These are phyloP conservation scores for Umbelopsis sp. DNA, from an alignment of 192 early-diverging fungal species.

Conservation along the genomic window DNA sequence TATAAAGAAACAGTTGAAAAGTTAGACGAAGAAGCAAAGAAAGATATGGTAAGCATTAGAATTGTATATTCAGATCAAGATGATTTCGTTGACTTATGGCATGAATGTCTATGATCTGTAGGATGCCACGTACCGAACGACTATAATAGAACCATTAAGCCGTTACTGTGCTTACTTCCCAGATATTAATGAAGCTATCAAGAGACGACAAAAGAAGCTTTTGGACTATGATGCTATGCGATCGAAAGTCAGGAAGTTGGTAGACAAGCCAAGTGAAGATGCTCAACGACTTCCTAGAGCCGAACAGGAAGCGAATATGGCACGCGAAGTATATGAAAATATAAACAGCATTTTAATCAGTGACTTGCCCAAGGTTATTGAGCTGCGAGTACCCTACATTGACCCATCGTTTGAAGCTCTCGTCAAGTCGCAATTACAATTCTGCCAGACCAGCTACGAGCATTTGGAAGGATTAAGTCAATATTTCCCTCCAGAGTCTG, in stretches of 20 bases:
- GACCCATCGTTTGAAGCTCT: slow-evolving; percentile 97
- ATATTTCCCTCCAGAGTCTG: slow-evolving; percentile 61
- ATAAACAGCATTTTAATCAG: slow-evolving; percentile 80
- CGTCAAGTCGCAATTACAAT: slow-evolving; percentile 90
- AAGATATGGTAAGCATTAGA: slow-evolving; percentile 70
- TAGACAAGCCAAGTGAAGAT: slow-evolving; percentile 82
- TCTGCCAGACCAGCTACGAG: slow-evolving; percentile 81
- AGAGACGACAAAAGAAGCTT: slow-evolving; percentile 84
- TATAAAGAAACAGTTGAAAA: slow-evolving; percentile 84
- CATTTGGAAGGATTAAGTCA: slow-evolving; percentile 69
- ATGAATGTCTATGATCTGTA: not conserved
- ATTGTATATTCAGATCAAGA: not conserved
- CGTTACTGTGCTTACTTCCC: slow-evolving; percentile 87
- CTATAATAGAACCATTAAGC: slow-evolving; percentile 90
- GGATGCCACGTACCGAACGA: slow-evolving; percentile 83
- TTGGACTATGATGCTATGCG: slow-evolving; percentile 87
- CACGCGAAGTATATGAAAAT: slow-evolving; percentile 77
- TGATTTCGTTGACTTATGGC: not conserved
- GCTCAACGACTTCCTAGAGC: slow-evolving; percentile 66
- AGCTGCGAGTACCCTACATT: slow-evolving; percentile 84
- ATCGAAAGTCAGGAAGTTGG: slow-evolving; percentile 75
- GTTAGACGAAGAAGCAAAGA: slow-evolving; percentile 78
- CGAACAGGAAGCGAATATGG: slow-evolving; percentile 77
- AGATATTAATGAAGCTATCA: slow-evolving; percentile 91
- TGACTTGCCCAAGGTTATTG: slow-evolving; percentile 91